Base-by-base conservation (phyloP, 345 rosid species). In the Linum usitatissimum region DNA sequence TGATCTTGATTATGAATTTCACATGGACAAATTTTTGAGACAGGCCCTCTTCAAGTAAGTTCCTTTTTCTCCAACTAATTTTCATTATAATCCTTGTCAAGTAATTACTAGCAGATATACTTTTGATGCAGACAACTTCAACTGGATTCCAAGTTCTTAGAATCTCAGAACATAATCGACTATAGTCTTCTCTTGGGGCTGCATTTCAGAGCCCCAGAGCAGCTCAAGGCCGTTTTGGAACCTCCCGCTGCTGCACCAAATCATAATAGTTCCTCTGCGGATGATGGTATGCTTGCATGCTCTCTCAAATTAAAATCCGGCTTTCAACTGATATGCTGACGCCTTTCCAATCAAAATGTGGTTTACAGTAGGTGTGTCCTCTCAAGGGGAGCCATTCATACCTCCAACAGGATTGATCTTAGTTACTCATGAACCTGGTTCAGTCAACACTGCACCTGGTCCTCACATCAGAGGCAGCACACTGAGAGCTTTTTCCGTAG, bases 131-230 rank as follows among this genome's bases (percentile, higher is more conserved):
- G 96, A 69, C 96, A 89, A 74, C 79, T 89, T 60, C 45, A 76
- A 57, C 60, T 83, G 34, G 96, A 89, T 77, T 83, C 91, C 79
- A 66, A 17, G 53, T 89, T 89, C 74, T 73, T 89, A 77, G 87
- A 86, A 77, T 86, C 96, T 68, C 89, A 86, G 65, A 80, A 82
- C 18, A 84, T 89, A 66, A 86, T 89, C 62, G 96, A 89, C 73
- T 89, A 89, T 67, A 89, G 96, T 77, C 94, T 89, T 71, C 74
- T 89, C 63, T 64, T 89, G 72, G 96, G 96, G 42, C 60, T 89
- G 66, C 91, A 89, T 77, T 89, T 89, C 71, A 83, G 88, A 81
- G 96, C 87, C 30, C 96, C 96, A 18, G 83, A 76, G 57, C 89
- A 80, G 59, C 78, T 89, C 73, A 81, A 75, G 68, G 82, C 81